Evolutionary conservation across 176 grass and related monocot genomes (phyloP).

Genomic region (Musa beccarii): DNA sequence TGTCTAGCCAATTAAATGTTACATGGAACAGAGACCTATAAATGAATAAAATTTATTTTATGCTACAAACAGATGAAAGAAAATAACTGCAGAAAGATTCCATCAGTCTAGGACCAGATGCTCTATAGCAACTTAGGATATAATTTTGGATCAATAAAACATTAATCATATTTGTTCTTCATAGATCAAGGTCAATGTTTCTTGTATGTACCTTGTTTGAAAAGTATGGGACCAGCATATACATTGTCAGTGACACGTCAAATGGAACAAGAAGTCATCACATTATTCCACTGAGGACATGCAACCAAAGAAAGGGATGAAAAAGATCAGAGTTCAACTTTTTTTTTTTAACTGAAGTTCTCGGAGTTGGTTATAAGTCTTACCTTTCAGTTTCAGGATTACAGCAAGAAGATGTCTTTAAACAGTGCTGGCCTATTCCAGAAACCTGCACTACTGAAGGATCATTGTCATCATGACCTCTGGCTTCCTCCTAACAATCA

Average conservation of each 20-base stretch:
- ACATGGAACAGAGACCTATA: too few species aligned
- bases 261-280: constrained; percentile 5
- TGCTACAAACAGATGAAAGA: too few species aligned
- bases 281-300: background rate
- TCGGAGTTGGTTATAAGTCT: background rate
- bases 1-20: too few species aligned
- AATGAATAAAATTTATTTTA: too few species aligned
- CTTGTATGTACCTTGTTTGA: constrained; percentile 15
- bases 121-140: too few species aligned
- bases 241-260: constrained; percentile 1
- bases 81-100: too few species aligned
- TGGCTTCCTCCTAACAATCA: constrained; percentile 22
- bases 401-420: background rate
- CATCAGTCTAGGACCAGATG: too few species aligned
- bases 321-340: too few species aligned
- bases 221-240: constrained; percentile 4
- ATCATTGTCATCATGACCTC: constrained; percentile 20
- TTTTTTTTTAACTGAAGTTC: background rate
- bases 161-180: background rate
- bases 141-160: too few species aligned
- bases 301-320: background rate
- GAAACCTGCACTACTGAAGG: background rate
- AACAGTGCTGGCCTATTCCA: background rate
- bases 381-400: background rate
- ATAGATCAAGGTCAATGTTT: background rate